Evolutionary conservation across 805 yeast species (phyloP).

Genomic region (Cyberlindnera subsufficiens): DNA sequence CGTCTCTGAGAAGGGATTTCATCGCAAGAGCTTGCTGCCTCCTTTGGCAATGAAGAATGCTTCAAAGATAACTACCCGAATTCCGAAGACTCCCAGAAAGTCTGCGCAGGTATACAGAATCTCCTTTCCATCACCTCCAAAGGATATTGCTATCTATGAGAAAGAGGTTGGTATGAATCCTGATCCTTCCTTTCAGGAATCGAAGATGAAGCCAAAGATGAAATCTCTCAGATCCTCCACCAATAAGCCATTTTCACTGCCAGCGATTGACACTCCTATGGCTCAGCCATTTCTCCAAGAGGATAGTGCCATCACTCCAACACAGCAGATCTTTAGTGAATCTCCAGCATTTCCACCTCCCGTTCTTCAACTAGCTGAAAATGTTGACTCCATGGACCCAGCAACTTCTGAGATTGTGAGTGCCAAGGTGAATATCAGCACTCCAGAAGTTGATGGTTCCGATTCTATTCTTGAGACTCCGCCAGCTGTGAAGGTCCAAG

Average conservation of each 20-base stretch:
- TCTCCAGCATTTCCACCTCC: conserved; percentile 16
- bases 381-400: conserved; percentile 16
- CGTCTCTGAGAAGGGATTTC: background rate
- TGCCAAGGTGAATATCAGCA: conserved; percentile 7
- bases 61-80: background rate
- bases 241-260: conserved; percentile 15
- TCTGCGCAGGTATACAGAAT: conserved; percentile 14
- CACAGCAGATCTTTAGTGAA: conserved; percentile 9
- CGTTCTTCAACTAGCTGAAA: conserved; percentile 8
- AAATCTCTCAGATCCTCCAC: background rate
- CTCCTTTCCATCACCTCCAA: conserved; percentile 19
- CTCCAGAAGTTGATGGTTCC: conserved; percentile 4
- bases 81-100: conserved; percentile 4
- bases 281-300: background rate
- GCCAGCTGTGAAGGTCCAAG: no score
- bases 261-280: conserved; percentile 4
- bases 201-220: background rate
- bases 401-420: conserved; percentile 3
- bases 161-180: conserved; percentile 6
- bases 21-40: background rate
- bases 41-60: background rate
- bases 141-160: conserved; percentile 14
- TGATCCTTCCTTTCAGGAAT: background rate
- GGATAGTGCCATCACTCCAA: conserved; percentile 13
- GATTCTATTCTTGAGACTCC: no score